These are phyloP conservation scores for Eucalyptus lansdowneana DNA, from an alignment of 345 rosid species.

Conservation along the genomic window DNA sequence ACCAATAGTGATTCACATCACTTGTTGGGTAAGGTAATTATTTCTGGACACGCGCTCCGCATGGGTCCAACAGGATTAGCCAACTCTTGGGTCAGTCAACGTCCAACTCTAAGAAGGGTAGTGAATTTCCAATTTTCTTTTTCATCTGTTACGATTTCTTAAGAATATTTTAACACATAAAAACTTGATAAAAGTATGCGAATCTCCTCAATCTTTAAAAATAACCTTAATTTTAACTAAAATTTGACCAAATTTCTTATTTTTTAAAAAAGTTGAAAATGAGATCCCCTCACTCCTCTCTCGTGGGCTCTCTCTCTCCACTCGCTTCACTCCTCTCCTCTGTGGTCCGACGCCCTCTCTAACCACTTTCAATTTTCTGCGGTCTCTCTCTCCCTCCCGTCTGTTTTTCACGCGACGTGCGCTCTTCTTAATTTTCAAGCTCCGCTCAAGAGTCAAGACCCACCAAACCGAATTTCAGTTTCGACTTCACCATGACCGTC, in stretches of 20 bases:
- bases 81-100: not conserved
- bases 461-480: constrained; percentile 62
- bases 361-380: too few species aligned
- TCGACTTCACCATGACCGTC: constrained; percentile 50
- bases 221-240: too few species aligned
- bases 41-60: not conserved
- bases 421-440: too few species aligned
- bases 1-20: not conserved
- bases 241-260: too few species aligned
- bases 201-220: not conserved
- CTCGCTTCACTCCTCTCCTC: too few species aligned
- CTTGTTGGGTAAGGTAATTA: too few species aligned
- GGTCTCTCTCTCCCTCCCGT: not conserved
- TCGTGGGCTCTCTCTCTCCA: not conserved
- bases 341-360: too few species aligned
- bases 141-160: not conserved
- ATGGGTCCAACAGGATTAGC: not conserved
- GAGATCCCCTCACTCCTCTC: too few species aligned
- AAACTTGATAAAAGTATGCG: not conserved
- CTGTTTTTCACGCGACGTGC: not conserved
- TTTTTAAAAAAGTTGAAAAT: not conserved
- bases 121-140: not conserved
- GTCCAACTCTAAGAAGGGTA: not conserved
- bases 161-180: not conserved
- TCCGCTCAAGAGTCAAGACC: constrained; percentile 4